Base-by-base conservation (phyloP, 1,139 yeast genomes). In the Dujonia santamariae region DNA sequence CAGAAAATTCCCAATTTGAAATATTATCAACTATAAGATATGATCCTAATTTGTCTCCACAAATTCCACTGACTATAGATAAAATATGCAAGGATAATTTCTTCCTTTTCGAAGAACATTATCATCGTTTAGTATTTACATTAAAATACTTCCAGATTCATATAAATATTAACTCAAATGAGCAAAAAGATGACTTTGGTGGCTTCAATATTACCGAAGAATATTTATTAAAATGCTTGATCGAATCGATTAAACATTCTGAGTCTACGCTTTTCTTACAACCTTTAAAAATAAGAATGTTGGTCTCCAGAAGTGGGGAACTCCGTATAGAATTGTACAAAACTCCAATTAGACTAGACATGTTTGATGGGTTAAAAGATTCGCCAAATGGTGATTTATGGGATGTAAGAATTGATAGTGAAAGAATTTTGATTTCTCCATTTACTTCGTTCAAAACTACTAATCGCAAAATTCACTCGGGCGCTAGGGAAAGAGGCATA, bases 361-460 rank as follows among this genome's bases (percentile, higher is more conserved):
- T 78, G 30, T 56, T 73, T 26, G 71, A 67, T 38, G 85, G 80
- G 1, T 52, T 54, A 54, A 43, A 41, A 42, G 50, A 33, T 30
- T 28, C 35, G 26, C 48, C 16, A 33, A 3, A 14, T 26, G 17
- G 40, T 3, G 58, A 64, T 4, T 36, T 53, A 0, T 85, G 81
- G 78, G 75, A 70, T 19, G 79, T 86, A 0, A 80, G 76, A 46
- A 50, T 87, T 4, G 94, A 85, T 52, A 49, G 66, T 0, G 58
- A 69, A 26, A 63, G 77, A 3, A 69, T 77, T 0, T 50, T 72
- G 35, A 71, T 78, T 0, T 78, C 94, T 0, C 86, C 90, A 2
- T 86, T 84, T 54, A 87, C 96, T 0, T 82, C 95, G 3, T 85
- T 90, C 63, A 92, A 92, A 53, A 92, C 97, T 0, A 86, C 97